Conservation (phyloP, 2,329 filamentous ascomycete species). For the Aspergillus melleus region DNA sequence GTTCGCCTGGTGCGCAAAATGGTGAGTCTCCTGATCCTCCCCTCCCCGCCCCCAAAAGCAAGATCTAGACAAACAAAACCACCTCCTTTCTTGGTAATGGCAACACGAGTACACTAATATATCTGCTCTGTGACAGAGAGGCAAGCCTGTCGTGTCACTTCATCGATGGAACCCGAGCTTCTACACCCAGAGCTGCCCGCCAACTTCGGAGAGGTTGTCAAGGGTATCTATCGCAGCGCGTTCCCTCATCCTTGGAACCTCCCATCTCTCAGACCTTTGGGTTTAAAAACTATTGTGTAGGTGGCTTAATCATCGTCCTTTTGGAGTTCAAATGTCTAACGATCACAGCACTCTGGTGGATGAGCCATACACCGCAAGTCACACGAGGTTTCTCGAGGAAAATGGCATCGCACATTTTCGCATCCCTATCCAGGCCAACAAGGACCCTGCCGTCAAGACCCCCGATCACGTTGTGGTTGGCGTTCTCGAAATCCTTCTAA, state of each 20-base stretch:
- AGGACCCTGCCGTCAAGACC: constrained; percentile 67
- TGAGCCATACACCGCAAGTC: constrained; percentile 55
- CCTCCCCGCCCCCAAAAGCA: not conserved
- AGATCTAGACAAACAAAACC: not conserved
- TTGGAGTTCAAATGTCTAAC: not conserved
- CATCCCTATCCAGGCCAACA: constrained; percentile 83
- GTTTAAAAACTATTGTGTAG: constrained; percentile 78
- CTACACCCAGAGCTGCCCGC: constrained; percentile 45
- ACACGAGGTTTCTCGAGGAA: constrained; percentile 61
- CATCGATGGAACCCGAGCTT: constrained; percentile 23
- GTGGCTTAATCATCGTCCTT: constrained; percentile 29
- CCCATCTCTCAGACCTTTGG: constrained; percentile 65
- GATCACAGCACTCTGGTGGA: constrained; percentile 60
- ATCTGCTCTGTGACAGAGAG: constrained; percentile 8
- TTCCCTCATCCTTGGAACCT: constrained; percentile 74
- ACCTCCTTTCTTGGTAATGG: not conserved
- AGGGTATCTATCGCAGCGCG: constrained; percentile 77
- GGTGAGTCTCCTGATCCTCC: constrained; percentile 1
- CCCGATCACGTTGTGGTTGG: constrained; percentile 66
- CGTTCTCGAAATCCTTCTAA: constrained; percentile 70
- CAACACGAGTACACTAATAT: not conserved
- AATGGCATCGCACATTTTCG: constrained; percentile 71
- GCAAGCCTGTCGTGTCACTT: constrained; percentile 29
- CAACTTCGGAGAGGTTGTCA: constrained; percentile 76
- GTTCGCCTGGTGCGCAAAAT: constrained; percentile 11